phyloP scores from a whole-genome alignment of 2,329 filamentous ascomycete genomes.

The Colletotrichum sansevieriae region DNA sequence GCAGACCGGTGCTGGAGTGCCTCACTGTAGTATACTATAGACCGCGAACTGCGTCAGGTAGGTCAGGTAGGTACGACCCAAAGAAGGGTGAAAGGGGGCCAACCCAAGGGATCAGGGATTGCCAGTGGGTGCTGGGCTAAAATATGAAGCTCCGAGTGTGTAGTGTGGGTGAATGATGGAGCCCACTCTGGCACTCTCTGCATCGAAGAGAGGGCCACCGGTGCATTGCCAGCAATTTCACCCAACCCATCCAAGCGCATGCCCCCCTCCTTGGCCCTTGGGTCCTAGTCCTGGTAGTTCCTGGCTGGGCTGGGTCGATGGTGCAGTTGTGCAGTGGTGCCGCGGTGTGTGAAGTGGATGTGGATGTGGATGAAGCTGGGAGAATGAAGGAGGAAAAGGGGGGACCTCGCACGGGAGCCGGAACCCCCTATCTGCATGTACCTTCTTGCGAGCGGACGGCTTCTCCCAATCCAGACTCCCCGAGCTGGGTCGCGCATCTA shows the following conservation, averaged over 20 bases:
- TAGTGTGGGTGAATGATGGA: conserved; percentile 28
- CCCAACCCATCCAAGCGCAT: conserved; percentile 42
- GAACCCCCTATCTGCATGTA: conserved; percentile 8
- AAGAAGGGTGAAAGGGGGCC: conserved; percentile 17
- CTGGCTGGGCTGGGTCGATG: no score
- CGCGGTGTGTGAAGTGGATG: no score
- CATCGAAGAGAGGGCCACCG: not conserved
- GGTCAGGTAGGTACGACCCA: no score
- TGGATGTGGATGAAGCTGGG: no score
- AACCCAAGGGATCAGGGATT: conserved; percentile 11
- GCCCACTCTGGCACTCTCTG: conserved; percentile 13
- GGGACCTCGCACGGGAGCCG: no score
- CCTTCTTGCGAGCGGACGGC: not conserved
- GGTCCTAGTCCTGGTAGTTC: conserved; percentile 23
- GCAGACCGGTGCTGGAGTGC: not conserved
- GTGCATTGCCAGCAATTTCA: conserved; percentile 41
- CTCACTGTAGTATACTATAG: no score
- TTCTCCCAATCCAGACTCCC: not conserved
- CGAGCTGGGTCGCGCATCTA: not conserved
- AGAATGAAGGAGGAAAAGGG: no score
- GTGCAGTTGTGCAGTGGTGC: no score
- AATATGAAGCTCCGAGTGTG: conserved; percentile 35
- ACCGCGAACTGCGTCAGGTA: no score
- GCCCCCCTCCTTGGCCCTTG: conserved; percentile 13
- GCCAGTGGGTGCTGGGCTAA: conserved; percentile 33